Evolutionary conservation across 2,329 filamentous ascomycete species (phyloP).

Genomic region (Exophiala mesophila): DNA sequence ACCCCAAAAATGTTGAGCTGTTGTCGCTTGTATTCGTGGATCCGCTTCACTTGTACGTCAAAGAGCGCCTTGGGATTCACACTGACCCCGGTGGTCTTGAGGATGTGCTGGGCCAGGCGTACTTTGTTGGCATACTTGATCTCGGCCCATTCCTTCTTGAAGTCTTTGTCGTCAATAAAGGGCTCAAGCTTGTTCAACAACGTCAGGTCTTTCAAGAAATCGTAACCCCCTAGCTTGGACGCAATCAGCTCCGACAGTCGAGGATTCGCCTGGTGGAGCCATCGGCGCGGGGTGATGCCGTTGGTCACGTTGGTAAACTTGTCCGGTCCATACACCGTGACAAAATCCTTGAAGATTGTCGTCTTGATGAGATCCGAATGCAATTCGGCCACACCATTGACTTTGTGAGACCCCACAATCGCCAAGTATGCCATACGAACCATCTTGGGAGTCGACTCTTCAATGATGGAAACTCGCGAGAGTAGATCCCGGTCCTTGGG

Average conservation of each 20-base stretch:
- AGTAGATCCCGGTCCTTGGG: conserved; percentile 86
- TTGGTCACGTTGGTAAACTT: conserved; percentile 99
- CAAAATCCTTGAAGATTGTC: conserved; percentile 99
- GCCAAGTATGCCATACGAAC: conserved; percentile 94
- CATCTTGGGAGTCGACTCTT: conserved; percentile 96
- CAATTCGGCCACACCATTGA: conserved; percentile 95
- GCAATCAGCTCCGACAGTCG: conserved; percentile 87
- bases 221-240: conserved; percentile 75
- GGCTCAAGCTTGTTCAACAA: conserved; percentile 78
- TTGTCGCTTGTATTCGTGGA: conserved; percentile 98
- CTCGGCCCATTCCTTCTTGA: conserved; percentile 90
- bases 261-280: conserved; percentile 97
- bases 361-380: conserved; percentile 98
- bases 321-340: conserved; percentile 87
- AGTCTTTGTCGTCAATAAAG: conserved; percentile 78
- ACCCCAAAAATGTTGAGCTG: conserved; percentile 99
- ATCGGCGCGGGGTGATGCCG: conserved; percentile 90
- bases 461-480: conserved; percentile 86
- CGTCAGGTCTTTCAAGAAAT: conserved; percentile 87
- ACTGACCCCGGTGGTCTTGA: conserved; percentile 68
- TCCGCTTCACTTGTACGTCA: conserved; percentile 97
- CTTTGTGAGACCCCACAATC: conserved; percentile 96
- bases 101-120: conserved; percentile 85
- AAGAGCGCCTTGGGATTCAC: conserved; percentile 88
- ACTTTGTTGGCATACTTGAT: conserved; percentile 98